A percentile compares a stretch with the other conserved stretches of the same genome.
These are phyloP conservation scores for Xerocomellus amylosporus DNA, from an alignment of 768 basidiomycete genomes.

Conservation along the genomic window DNA sequence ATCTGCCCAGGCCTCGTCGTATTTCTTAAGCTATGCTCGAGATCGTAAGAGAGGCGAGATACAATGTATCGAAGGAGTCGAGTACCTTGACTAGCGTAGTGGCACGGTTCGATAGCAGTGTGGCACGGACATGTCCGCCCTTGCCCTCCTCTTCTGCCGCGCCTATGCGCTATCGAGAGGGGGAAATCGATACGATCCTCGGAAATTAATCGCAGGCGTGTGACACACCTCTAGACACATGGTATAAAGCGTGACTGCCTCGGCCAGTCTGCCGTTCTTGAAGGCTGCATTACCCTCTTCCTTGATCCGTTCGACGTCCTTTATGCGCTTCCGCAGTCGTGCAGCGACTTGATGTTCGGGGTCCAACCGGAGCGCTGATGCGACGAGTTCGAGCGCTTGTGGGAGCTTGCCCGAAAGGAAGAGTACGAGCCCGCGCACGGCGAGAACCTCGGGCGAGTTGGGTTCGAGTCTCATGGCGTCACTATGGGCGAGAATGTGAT, in stretches of 20 bases:
- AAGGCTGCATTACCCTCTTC: constrained; percentile 83
- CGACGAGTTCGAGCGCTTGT: constrained; percentile 67
- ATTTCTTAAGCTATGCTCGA: constrained; percentile 50
- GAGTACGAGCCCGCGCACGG: constrained; percentile 74
- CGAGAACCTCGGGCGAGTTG: constrained; percentile 76
- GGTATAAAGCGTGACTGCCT: constrained; percentile 67
- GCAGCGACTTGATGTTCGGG: constrained; percentile 73
- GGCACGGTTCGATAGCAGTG: constrained; percentile 79
- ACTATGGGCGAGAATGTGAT: constrained; percentile 35
- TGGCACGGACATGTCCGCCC: constrained; percentile 79
- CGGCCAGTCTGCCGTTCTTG: constrained; percentile 54
- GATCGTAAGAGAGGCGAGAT: constrained; percentile 2
- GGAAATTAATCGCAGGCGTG: not conserved
- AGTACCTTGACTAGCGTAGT: constrained; percentile 73
- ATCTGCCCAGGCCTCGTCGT: constrained; percentile 69
- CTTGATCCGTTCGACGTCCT: constrained; percentile 77
- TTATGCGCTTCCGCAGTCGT: constrained; percentile 71
- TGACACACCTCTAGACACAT: constrained; percentile 63
- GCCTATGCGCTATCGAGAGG: constrained; percentile 55
- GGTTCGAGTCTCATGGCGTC: constrained; percentile 70
- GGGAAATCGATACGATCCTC: not conserved
- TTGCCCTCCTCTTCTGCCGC: constrained; percentile 65
- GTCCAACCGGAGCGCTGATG: constrained; percentile 71
- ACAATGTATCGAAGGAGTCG: not conserved
- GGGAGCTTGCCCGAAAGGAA: constrained; percentile 71